A percentile compares a stretch with the other conserved stretches of the same genome.
Conservation (phyloP, 2,329 filamentous ascomycete genomes). For the Dothistroma pini region DNA sequence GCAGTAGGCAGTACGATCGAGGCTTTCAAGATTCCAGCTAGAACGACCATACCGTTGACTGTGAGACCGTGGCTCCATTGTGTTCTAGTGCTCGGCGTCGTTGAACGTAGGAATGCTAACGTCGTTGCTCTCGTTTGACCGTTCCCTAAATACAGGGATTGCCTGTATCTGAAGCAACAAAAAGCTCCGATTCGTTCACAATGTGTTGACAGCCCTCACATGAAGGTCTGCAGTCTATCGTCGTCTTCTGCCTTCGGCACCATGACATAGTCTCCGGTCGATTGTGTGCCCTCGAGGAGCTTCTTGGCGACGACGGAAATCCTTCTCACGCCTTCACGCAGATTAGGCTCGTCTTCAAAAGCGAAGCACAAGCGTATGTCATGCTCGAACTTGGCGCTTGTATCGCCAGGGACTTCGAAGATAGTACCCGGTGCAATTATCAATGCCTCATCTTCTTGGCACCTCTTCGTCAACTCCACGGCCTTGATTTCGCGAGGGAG, state of each 20-base stretch:
- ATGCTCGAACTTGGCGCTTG: conserved; percentile 52
- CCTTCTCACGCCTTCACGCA: conserved; percentile 66
- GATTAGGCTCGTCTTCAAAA: conserved; percentile 63
- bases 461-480: conserved; percentile 54
- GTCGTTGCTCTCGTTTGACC: too few species aligned
- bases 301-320: conserved; percentile 51
- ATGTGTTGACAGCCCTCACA: conserved; percentile 2
- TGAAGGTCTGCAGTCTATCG: conserved; percentile 16
- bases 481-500: conserved; percentile 56
- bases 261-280: conserved; percentile 18
- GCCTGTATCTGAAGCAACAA: too few species aligned
- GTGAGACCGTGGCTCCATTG: conserved; percentile 18
- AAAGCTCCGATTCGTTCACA: not conserved
- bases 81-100: not conserved
- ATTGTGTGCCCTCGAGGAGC: conserved; percentile 28
- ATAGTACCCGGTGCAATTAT: conserved; percentile 64
- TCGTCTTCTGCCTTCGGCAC: conserved; percentile 12
- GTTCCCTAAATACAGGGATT: too few species aligned
- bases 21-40: conserved; percentile 13
- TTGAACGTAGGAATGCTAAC: too few species aligned
- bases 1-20: conserved; percentile 18
- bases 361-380: conserved; percentile 67
- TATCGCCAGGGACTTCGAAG: conserved; percentile 57
- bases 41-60: conserved; percentile 18
- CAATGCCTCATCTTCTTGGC: conserved; percentile 61